These are phyloP conservation scores for Sphaerobolus stellatus DNA, from an alignment of 1,284 basidiomycete species.

Conservation along the genomic window DNA sequence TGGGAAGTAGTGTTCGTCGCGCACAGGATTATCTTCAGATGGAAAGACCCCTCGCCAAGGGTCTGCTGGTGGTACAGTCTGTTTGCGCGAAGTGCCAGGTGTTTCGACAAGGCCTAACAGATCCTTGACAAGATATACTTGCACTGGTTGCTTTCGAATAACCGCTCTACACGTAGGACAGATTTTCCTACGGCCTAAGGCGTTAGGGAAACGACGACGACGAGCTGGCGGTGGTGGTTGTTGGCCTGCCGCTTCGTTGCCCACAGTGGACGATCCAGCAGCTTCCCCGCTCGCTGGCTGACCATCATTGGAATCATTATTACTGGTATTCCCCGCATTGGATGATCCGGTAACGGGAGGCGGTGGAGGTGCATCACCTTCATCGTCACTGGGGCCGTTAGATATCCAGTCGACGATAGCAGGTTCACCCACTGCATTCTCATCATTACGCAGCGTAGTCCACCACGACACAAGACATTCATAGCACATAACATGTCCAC, in stretches of 20 bases:
- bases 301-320: background rate
- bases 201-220: conserved; percentile 9
- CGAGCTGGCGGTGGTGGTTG: conserved; percentile 13
- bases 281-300: background rate
- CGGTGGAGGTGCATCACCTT: background rate
- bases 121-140: conserved; percentile 70
- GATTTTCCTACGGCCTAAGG: conserved; percentile 47
- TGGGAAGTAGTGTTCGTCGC: background rate
- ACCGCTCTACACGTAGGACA: conserved; percentile 72
- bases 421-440: background rate
- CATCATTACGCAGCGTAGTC: conserved; percentile 41
- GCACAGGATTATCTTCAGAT: background rate
- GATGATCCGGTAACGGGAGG: background rate
- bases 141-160: conserved; percentile 59
- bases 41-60: conserved; percentile 66
- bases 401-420: background rate
- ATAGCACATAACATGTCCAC: conserved; percentile 72
- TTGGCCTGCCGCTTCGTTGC: conserved; percentile 32
- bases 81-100: background rate
- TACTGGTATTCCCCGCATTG: background rate
- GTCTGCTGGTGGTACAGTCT: conserved; percentile 33
- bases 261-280: conserved; percentile 7
- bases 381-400: background rate
- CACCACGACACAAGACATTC: conserved; percentile 75
- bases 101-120: conserved; percentile 51